These are phyloP conservation scores for Draba incana DNA, from an alignment of 345 rosid species.

Conservation along the genomic window DNA sequence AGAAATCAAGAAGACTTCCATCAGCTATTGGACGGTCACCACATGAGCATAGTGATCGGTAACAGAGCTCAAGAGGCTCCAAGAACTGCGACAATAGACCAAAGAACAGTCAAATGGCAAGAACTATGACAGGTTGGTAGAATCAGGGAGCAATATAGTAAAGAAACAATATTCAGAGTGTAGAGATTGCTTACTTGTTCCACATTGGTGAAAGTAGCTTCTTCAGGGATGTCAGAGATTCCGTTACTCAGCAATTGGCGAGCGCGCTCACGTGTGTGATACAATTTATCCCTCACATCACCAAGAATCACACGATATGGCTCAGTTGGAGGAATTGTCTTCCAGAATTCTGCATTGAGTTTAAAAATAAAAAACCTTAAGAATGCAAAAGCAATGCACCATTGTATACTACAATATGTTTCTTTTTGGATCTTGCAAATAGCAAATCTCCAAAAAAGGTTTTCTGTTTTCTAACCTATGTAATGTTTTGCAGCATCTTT, in stretches of 20 bases:
- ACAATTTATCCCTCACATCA: conserved; percentile 88
- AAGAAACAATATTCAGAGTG: no score
- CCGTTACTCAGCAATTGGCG: conserved; percentile 85
- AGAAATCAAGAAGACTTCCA: conserved; percentile 98
- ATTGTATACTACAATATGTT: conserved; percentile 1
- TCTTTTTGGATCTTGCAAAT: background rate
- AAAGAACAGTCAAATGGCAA: background rate
- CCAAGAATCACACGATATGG: conserved; percentile 97
- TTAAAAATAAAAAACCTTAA: background rate
- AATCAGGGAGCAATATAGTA: conserved; percentile 5
- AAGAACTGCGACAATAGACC: conserved; percentile 58
- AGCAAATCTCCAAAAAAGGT: background rate
- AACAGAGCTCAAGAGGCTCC: conserved; percentile 98
- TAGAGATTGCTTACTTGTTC: conserved; percentile 63
- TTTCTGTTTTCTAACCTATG: conserved; percentile 59
- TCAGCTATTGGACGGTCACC: conserved; percentile 97
- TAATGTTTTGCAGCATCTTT: conserved; percentile 97
- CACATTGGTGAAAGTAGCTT: conserved; percentile 70
- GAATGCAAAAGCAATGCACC: no score
- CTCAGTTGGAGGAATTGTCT: conserved; percentile 79
- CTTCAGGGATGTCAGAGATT: conserved; percentile 85
- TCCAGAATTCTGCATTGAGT: conserved; percentile 80
- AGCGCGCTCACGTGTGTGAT: conserved; percentile 87
- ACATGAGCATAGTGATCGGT: conserved; percentile 84
- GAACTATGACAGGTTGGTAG: background rate